Conservation (phyloP, 2,329 filamentous ascomycete species). For the Verticillium dahliae region DNA sequence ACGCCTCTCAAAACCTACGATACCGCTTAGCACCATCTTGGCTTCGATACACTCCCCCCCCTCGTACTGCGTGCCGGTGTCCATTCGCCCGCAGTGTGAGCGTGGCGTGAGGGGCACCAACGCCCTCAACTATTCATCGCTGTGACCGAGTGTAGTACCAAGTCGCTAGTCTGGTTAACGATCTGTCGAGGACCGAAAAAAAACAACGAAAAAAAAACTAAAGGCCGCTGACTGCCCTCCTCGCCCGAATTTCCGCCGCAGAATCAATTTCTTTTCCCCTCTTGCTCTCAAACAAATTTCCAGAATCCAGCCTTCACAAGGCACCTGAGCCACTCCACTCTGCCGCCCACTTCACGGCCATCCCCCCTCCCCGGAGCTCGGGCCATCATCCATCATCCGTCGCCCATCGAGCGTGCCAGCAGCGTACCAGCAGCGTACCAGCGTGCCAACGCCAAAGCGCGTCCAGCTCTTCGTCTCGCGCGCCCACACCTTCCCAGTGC, state of each 20-base stretch:
- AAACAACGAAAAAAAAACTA: background rate
- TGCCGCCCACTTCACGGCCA: too few relatives aligned
- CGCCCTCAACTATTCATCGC: background rate
- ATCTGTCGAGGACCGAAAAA: too few relatives aligned
- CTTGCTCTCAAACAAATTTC: background rate
- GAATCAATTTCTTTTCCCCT: too few relatives aligned
- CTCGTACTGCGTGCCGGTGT: background rate
- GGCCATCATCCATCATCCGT: background rate
- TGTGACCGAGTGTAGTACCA: too few relatives aligned
- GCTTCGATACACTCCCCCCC: background rate
- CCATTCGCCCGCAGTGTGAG: background rate
- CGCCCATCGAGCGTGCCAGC: background rate
- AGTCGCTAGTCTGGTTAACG: too few relatives aligned
- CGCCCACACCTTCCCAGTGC: background rate
- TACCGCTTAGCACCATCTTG: background rate
- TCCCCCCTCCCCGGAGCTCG: background rate
- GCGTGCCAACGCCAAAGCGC: background rate
- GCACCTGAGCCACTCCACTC: background rate
- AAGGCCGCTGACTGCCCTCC: too few relatives aligned
- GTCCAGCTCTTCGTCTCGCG: background rate
- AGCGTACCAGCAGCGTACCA: background rate
- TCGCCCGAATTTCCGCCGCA: too few relatives aligned
- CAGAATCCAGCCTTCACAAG: background rate
- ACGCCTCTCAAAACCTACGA: background rate
- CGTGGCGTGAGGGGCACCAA: background rate